Conservation (phyloP, 2,329 filamentous ascomycete species). For the Seiridium cupressi region DNA sequence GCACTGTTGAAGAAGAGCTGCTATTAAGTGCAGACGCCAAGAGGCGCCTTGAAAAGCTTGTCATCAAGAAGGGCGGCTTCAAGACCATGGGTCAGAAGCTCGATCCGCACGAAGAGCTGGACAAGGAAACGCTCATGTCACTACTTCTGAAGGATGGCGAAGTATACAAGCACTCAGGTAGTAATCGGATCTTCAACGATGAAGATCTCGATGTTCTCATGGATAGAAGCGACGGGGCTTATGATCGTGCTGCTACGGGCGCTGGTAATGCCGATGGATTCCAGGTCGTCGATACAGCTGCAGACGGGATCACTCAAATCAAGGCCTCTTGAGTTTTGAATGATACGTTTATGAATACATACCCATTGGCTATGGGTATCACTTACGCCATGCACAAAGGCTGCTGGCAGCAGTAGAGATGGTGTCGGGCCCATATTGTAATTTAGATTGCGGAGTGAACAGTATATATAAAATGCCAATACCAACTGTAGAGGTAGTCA, state of each 20-base stretch:
- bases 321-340: constrained; percentile 3
- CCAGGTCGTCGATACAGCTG: constrained; percentile 75
- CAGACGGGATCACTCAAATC: constrained; percentile 45
- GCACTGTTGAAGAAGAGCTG: constrained; percentile 86
- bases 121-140: constrained; percentile 59
- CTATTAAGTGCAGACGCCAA: constrained; percentile 89
- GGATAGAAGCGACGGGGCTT: constrained; percentile 65
- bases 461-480: too few relatives aligned
- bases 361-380: too few relatives aligned
- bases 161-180: constrained; percentile 57
- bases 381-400: too few relatives aligned
- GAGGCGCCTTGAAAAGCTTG: constrained; percentile 85
- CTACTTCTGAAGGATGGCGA: constrained; percentile 71
- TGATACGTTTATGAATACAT: neutral
- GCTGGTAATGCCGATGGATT: constrained; percentile 71
- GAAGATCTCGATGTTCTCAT: constrained; percentile 75
- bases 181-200: constrained; percentile 68
- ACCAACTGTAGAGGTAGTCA: too few relatives aligned
- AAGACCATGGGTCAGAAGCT: constrained; percentile 65
- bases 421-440: too few relatives aligned
- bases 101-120: constrained; percentile 49
- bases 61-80: constrained; percentile 92
- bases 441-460: too few relatives aligned
- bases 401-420: too few relatives aligned
- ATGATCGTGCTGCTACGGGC: constrained; percentile 73